phyloP scores from a whole-genome alignment of 2,329 filamentous ascomycete genomes.

The Colletotrichum tanaceti region DNA sequence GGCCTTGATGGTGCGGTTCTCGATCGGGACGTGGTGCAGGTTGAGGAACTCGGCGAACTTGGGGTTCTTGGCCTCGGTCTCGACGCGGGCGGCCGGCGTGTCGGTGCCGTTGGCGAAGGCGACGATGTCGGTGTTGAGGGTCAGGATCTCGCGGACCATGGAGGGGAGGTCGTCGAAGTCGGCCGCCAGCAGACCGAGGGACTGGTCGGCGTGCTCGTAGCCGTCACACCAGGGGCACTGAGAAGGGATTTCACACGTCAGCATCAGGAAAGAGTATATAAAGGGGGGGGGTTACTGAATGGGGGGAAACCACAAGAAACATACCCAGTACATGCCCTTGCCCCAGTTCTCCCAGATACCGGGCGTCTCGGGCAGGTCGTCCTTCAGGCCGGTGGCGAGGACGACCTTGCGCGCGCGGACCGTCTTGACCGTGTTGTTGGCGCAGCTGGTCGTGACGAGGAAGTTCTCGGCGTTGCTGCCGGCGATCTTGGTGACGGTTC shows the following conservation, averaged over 20 bases:
- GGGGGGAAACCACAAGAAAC: too few relatives aligned
- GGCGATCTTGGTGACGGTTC: slow-evolving; percentile 60
- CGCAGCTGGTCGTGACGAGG: slow-evolving; percentile 49
- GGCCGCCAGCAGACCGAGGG: slow-evolving; percentile 63
- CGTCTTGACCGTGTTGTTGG: slow-evolving; percentile 42
- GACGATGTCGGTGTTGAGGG: slow-evolving; percentile 66
- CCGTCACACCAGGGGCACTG: slow-evolving; percentile 73
- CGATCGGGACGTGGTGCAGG: slow-evolving; percentile 62
- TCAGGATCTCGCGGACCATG: slow-evolving; percentile 63
- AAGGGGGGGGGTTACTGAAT: too few relatives aligned
- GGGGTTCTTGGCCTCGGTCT: slow-evolving; percentile 54
- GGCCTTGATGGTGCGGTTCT: slow-evolving; percentile 65
- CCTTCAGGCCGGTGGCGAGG: slow-evolving; percentile 67
- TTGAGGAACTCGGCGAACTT: slow-evolving; percentile 62
- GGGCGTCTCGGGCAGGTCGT: slow-evolving; percentile 66
- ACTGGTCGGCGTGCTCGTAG: slow-evolving; percentile 69
- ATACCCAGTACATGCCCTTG: slow-evolving; percentile 67
- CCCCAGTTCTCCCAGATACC: slow-evolving; percentile 68
- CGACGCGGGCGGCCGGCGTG: slow-evolving; percentile 55
- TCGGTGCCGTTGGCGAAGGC: slow-evolving; percentile 71
- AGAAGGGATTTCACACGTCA: neutral
- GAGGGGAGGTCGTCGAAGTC: slow-evolving; percentile 56
- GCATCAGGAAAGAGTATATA: too few relatives aligned
- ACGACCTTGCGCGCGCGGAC: slow-evolving; percentile 66
- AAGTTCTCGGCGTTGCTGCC: slow-evolving; percentile 59